A percentile compares a stretch with the other conserved stretches of the same genome.
Evolutionary conservation across 441 rosid species (phyloP).

Genomic region (Eutrema salsugineum): DNA sequence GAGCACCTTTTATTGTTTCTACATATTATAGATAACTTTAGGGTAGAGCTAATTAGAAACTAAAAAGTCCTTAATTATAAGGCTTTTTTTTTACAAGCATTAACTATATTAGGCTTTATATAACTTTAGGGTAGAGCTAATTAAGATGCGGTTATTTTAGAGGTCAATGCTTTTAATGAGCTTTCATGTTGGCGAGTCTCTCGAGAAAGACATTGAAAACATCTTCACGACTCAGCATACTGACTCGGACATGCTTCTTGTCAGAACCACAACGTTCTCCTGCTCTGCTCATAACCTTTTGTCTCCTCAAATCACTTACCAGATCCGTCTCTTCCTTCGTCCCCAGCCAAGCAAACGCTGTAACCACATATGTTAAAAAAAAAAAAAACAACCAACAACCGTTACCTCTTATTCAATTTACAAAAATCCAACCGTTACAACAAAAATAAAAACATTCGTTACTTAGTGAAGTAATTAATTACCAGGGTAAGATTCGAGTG

Average conservation of each 20-base stretch:
- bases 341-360: constrained; percentile 87
- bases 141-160: neutral
- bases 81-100: no score
- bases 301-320: constrained; percentile 40
- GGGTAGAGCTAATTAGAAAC: constrained; percentile 1
- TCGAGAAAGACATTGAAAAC: constrained; percentile 52
- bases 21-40: neutral
- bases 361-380: neutral
- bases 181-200: constrained; percentile 52
- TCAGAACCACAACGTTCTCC: constrained; percentile 63
- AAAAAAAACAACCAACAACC: neutral
- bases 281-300: constrained; percentile 49
- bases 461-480: neutral
- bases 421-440: constrained; percentile 9
- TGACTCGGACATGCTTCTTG: constrained; percentile 47
- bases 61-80: neutral
- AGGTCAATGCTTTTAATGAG: constrained; percentile 21
- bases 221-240: constrained; percentile 68
- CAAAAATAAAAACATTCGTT: neutral
- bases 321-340: constrained; percentile 50
- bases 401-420: constrained; percentile 18
- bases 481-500: constrained; percentile 52
- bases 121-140: no score
- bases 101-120: neutral
- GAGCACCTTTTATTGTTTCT: neutral